Percentiles rank a stretch among this genome's conserved stretches.
Evolutionary conservation across 2,329 filamentous ascomycete genomes (phyloP).

Genomic region (Diatrype stigma): DNA sequence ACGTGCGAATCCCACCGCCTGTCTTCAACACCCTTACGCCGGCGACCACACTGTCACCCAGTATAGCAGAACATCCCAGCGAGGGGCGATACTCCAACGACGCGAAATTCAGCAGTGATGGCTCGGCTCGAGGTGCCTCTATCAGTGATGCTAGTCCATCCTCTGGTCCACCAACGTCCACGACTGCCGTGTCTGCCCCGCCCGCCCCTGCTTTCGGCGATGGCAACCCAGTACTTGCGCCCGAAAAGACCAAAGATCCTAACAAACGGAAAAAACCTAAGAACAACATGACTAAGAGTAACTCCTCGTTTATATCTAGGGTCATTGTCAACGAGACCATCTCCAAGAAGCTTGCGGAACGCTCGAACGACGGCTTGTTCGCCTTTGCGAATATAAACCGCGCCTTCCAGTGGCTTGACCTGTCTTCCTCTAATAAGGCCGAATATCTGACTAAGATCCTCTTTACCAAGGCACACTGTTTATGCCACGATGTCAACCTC

Average conservation of each 20-base stretch:
- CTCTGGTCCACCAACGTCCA: slow-evolving; percentile 20
- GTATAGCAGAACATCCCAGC: slow-evolving; percentile 58
- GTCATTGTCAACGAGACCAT: slow-evolving; percentile 86
- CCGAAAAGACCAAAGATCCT: slow-evolving; percentile 63
- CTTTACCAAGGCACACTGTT: slow-evolving; percentile 92
- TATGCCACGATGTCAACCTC: slow-evolving; percentile 89
- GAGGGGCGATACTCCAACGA: slow-evolving; percentile 60
- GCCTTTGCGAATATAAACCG: slow-evolving; percentile 95
- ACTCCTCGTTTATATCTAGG: slow-evolving; percentile 96
- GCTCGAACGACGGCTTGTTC: slow-evolving; percentile 73
- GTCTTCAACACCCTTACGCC: slow-evolving; percentile 53
- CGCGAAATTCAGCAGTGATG: slow-evolving; percentile 52
- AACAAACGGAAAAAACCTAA: slow-evolving; percentile 90
- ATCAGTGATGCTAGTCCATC: slow-evolving; percentile 44
- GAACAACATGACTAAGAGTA: slow-evolving; percentile 97
- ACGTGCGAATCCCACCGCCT: slow-evolving; percentile 52
- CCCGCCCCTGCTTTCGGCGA: slow-evolving; percentile 75
- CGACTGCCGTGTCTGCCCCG: slow-evolving; percentile 47
- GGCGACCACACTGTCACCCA: slow-evolving; percentile 45
- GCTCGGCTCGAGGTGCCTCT: slow-evolving; percentile 49
- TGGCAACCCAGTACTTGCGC: slow-evolving; percentile 69
- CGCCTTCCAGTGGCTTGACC: slow-evolving; percentile 92
- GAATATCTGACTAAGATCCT: slow-evolving; percentile 94
- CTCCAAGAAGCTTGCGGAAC: slow-evolving; percentile 74
- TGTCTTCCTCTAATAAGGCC: slow-evolving; percentile 72